Evolutionary conservation across 345 rosid genomes (phyloP).

Genomic region (Cardamine resedifolia): DNA sequence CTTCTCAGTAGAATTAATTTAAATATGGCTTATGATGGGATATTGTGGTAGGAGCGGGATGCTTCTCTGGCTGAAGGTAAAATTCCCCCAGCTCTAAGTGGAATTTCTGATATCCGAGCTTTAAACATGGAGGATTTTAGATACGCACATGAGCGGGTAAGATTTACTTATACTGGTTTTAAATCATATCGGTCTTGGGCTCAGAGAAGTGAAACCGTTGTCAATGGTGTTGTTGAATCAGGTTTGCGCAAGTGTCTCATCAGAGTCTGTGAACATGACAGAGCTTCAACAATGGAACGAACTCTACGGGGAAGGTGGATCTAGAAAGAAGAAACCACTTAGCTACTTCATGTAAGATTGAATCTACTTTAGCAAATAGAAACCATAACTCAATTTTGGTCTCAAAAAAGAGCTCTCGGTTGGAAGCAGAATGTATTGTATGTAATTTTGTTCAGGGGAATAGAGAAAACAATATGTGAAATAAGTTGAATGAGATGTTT

Average conservation of each 20-base stretch:
- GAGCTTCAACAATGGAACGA: conserved; percentile 87
- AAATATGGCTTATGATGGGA: conserved; percentile 5
- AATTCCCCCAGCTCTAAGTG: conserved; percentile 67
- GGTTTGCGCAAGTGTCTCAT: conserved; percentile 93
- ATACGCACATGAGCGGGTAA: conserved; percentile 83
- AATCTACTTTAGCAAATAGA: not conserved
- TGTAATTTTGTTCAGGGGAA: not conserved
- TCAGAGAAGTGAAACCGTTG: not conserved
- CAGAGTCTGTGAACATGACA: conserved; percentile 77
- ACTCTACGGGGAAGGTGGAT: conserved; percentile 88
- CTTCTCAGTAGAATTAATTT: not conserved
- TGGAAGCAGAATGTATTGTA: conserved; percentile 4
- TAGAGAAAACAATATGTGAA: not conserved
- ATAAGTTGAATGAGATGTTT: not conserved
- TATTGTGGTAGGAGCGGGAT: conserved; percentile 57
- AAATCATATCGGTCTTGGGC: not conserved
- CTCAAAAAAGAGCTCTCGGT: not conserved
- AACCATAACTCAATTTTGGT: not conserved
- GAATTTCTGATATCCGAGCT: conserved; percentile 69
- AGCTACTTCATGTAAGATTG: conserved; percentile 74
- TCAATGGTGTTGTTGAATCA: conserved; percentile 32
- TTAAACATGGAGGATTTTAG: conserved; percentile 78
- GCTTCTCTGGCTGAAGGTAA: conserved; percentile 75
- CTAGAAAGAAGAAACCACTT: conserved; percentile 71
- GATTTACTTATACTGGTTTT: not conserved